These are phyloP conservation scores for Phaffomyces opuntiae DNA, from an alignment of 805 yeast species.

Conservation along the genomic window DNA sequence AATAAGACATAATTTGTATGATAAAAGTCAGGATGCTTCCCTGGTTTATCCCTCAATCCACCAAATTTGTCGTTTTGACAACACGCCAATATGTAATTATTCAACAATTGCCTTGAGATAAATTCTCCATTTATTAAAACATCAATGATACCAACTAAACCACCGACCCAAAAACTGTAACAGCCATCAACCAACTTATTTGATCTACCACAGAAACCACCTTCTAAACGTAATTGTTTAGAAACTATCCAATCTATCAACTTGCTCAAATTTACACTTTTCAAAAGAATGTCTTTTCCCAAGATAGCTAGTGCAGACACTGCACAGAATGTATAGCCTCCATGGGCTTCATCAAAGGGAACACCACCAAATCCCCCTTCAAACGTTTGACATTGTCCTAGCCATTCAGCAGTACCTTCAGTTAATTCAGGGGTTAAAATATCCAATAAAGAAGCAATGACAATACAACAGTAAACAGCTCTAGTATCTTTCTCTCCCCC, in stretches of 20 bases:
- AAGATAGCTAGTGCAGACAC: conserved; percentile 52
- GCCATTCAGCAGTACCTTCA: conserved; percentile 49
- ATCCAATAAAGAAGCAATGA: conserved; percentile 58
- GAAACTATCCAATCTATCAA: conserved; percentile 61
- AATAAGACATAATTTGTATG: conserved; percentile 82
- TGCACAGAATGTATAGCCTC: conserved; percentile 94
- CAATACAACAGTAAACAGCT: conserved; percentile 82
- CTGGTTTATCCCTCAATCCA: conserved; percentile 88
- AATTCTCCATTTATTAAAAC: conserved; percentile 33
- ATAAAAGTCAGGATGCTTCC: conserved; percentile 71
- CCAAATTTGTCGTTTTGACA: conserved; percentile 58
- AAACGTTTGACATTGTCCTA: conserved; percentile 70
- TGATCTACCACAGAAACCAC: conserved; percentile 85
- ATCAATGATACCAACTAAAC: conserved; percentile 58
- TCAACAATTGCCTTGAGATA: conserved; percentile 51
- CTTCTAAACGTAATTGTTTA: conserved; percentile 70
- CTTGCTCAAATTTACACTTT: conserved; percentile 38
- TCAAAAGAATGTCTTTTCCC: conserved; percentile 27
- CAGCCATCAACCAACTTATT: conserved; percentile 96
- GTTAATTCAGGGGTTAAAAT: conserved; percentile 55
- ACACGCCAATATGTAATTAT: conserved; percentile 63
- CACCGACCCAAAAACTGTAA: conserved; percentile 95
- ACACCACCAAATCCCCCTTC: conserved; percentile 95
- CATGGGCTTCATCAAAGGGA: conserved; percentile 87
- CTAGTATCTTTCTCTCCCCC: conserved; percentile 85